phyloP scores from a whole-genome alignment of 352 stramenopile genomes.

The Pelagophyceae sp. region DNA sequence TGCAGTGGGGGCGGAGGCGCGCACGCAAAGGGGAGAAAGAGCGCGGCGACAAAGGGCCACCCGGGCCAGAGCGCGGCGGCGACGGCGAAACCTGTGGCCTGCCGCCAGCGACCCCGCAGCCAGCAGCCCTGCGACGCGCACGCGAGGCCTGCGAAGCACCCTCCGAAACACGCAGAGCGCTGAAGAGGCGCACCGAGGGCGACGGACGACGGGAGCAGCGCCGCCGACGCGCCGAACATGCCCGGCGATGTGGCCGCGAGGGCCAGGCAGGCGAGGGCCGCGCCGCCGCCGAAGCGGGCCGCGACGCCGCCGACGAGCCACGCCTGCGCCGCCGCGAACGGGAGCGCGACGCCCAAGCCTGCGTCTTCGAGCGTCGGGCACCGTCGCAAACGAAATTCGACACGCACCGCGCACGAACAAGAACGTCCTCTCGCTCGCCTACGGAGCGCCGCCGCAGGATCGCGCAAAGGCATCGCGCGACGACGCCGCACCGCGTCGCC shows the following conservation, averaged over 20 bases:
- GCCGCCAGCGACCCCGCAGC: conserved; percentile 31
- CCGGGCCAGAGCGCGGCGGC: conserved; percentile 77
- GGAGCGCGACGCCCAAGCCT: background rate
- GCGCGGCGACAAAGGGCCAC: conserved; percentile 91
- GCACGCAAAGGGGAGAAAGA: conserved; percentile 83
- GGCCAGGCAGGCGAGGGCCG: conserved; percentile 49
- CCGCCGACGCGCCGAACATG: conserved; percentile 77
- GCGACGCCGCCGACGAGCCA: conserved; percentile 26
- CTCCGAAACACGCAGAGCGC: background rate
- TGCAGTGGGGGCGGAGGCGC: conserved; percentile 30
- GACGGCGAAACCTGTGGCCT: conserved; percentile 69
- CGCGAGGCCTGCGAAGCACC: background rate
- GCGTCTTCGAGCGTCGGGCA: too few species aligned
- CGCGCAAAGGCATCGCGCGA: too few species aligned
- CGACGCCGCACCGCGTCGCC: background rate
- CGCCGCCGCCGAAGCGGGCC: background rate
- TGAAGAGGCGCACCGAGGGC: conserved; percentile 28
- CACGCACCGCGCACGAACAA: background rate
- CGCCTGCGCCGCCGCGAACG: background rate
- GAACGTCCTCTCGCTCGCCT: background rate
- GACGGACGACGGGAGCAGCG: conserved; percentile 82
- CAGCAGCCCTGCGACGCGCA: conserved; percentile 26
- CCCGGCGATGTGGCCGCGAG: conserved; percentile 73
- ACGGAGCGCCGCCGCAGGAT: too few species aligned
- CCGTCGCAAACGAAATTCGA: too few species aligned